Percentiles rank a stretch among this genome's conserved stretches.
Conservation (phyloP, 192 early-diverging fungal species). For the Coemansia sp. region DNA sequence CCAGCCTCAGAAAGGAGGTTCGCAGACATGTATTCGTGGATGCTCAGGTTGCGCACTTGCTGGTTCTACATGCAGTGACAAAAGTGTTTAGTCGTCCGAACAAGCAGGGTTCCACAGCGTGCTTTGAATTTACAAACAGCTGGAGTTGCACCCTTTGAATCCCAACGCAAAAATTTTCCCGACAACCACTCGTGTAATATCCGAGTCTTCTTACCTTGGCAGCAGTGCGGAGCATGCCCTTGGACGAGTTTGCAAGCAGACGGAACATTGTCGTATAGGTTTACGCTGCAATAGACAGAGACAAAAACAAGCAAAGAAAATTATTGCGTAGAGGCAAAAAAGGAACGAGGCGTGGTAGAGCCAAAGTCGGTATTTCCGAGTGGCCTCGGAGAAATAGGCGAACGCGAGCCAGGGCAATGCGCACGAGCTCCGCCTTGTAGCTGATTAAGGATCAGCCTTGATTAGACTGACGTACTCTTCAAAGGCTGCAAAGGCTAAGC, state of each 20-base stretch:
- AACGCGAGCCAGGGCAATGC: not conserved
- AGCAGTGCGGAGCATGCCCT: slow-evolving; percentile 41
- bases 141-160: not conserved
- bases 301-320: not conserved
- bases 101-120: not conserved
- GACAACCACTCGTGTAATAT: not conserved
- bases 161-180: not conserved
- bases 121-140: not conserved
- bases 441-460: not conserved
- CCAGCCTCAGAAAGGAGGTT: slow-evolving; percentile 77
- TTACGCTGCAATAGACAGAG: not conserved
- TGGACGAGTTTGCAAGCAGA: slow-evolving; percentile 51
- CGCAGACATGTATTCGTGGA: slow-evolving; percentile 97
- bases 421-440: not conserved
- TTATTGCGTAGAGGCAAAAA: not conserved
- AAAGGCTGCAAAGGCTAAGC: too few species aligned
- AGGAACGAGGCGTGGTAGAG: not conserved
- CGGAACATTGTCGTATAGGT: slow-evolving; percentile 41
- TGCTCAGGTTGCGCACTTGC: slow-evolving; percentile 80
- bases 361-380: not conserved
- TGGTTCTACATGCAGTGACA: slow-evolving; percentile 2
- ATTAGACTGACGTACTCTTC: not conserved
- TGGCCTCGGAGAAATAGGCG: not conserved
- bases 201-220: slow-evolving; percentile 36
- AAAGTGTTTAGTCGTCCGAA: slow-evolving; percentile 3